Evolutionary conservation across 139 green algal species (phyloP).

Genomic region (Micromonas commoda): DNA sequence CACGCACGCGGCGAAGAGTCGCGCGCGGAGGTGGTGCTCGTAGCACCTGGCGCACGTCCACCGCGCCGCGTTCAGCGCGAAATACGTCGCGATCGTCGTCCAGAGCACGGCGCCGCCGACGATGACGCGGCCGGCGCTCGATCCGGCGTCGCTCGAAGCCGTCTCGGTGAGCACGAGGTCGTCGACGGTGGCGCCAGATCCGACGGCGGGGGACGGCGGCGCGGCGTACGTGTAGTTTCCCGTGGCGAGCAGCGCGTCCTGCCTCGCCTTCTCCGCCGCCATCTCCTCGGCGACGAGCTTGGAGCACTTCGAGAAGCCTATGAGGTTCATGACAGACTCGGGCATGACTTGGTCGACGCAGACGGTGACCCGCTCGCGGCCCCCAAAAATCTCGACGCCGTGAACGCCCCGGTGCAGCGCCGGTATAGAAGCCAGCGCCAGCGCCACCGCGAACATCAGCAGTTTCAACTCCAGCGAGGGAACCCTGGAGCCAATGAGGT

Average conservation of each 20-base stretch:
- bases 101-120: not conserved
- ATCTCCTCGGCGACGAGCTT: not conserved
- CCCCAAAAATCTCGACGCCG: not conserved
- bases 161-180: not conserved
- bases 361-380: not conserved
- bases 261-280: not conserved
- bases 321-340: not conserved
- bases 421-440: not conserved
- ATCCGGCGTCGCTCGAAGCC: too few relatives aligned
- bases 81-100: not conserved
- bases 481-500: not conserved
- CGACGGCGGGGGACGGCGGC: not conserved
- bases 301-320: too few relatives aligned
- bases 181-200: not conserved
- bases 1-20: not conserved
- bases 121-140: not conserved
- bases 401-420: not conserved
- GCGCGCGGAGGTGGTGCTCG: not conserved
- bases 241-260: not conserved
- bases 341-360: constrained; percentile 8
- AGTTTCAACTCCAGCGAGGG: not conserved
- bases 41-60: not conserved
- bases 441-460: not conserved
- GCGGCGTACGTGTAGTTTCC: too few relatives aligned
- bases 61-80: not conserved